phyloP scores from a whole-genome alignment of 2,329 filamentous ascomycete genomes.

The Hymenoscyphus fraxineus region DNA sequence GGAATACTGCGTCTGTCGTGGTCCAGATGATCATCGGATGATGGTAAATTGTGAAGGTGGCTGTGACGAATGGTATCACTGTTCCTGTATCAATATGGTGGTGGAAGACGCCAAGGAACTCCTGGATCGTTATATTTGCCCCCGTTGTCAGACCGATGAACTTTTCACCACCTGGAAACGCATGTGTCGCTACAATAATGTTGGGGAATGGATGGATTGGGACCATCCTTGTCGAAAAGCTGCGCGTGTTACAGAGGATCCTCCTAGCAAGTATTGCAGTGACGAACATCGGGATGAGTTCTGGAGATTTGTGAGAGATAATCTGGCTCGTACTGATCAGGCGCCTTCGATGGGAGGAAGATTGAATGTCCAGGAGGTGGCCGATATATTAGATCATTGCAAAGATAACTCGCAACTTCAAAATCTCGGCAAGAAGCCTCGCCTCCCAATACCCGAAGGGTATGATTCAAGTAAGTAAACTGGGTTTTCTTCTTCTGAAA shows the following conservation, averaged over 20 bases:
- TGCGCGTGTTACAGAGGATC: constrained; percentile 28
- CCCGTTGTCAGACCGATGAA: constrained; percentile 27
- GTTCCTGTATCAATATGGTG: constrained; percentile 31
- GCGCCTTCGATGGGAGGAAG: constrained; percentile 30
- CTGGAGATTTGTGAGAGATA: constrained; percentile 20
- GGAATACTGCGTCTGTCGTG: constrained; percentile 35
- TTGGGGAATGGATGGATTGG: constrained; percentile 15
- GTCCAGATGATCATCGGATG: constrained; percentile 34
- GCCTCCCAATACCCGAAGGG: constrained; percentile 24
- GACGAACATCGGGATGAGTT: constrained; percentile 29
- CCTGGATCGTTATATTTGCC: constrained; percentile 34
- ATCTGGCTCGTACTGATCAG: constrained; percentile 21
- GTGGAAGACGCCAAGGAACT: constrained; percentile 31
- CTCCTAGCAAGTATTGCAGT: constrained; percentile 34
- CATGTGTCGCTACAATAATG: constrained; percentile 31
- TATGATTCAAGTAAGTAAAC: constrained; percentile 28
- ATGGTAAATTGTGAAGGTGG: constrained; percentile 35
- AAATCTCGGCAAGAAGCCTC: constrained; percentile 30
- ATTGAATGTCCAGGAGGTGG: constrained; percentile 27
- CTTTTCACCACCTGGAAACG: constrained; percentile 33
- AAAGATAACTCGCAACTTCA: constrained; percentile 24
- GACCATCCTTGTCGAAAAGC: constrained; percentile 26
- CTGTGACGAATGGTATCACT: constrained; percentile 36
- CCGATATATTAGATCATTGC: constrained; percentile 20
- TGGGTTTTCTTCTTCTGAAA: neutral